A percentile compares a stretch with the other conserved stretches of the same genome.
These are phyloP conservation scores for Sporothrix dimorphospora DNA, from an alignment of 2,329 filamentous ascomycete genomes.

Conservation along the genomic window DNA sequence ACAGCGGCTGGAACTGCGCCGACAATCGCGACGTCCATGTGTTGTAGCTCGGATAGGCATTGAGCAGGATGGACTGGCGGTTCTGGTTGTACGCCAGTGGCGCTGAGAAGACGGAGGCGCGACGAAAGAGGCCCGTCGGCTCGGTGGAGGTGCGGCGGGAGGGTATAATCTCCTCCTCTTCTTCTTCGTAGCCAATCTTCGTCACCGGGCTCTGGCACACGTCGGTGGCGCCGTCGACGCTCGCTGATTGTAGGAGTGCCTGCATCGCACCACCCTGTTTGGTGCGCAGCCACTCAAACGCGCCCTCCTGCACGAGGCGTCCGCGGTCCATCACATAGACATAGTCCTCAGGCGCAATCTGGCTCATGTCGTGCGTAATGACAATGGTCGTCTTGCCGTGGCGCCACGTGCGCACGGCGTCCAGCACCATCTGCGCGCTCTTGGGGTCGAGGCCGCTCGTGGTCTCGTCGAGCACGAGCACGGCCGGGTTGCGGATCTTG, in stretches of 20 bases:
- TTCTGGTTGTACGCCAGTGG: conserved; percentile 20
- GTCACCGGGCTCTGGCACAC: conserved; percentile 14
- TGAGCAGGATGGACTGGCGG: conserved; percentile 12
- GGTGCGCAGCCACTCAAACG: conserved; percentile 43
- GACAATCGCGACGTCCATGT: not conserved
- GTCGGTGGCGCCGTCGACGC: not conserved
- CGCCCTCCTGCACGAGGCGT: conserved; percentile 68
- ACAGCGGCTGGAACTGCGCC: not conserved
- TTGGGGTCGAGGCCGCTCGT: conserved; percentile 83
- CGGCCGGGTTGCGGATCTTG: conserved; percentile 72
- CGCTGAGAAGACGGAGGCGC: conserved; percentile 19
- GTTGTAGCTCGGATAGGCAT: conserved; percentile 12
- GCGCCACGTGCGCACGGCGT: conserved; percentile 77
- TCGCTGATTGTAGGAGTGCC: conserved; percentile 19
- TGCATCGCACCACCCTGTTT: conserved; percentile 22
- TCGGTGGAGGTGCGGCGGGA: not conserved
- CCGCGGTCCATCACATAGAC: conserved; percentile 79
- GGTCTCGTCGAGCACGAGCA: conserved; percentile 86
- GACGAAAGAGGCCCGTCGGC: not conserved
- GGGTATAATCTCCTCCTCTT: not conserved
- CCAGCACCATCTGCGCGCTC: conserved; percentile 69
- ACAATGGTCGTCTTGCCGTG: conserved; percentile 83
- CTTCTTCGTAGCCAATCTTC: not conserved
- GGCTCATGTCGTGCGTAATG: conserved; percentile 85
- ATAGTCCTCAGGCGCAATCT: conserved; percentile 73